These are phyloP conservation scores for Cutaneotrichosporon spelunceum DNA, from an alignment of 1,284 basidiomycete species.

Conservation along the genomic window DNA sequence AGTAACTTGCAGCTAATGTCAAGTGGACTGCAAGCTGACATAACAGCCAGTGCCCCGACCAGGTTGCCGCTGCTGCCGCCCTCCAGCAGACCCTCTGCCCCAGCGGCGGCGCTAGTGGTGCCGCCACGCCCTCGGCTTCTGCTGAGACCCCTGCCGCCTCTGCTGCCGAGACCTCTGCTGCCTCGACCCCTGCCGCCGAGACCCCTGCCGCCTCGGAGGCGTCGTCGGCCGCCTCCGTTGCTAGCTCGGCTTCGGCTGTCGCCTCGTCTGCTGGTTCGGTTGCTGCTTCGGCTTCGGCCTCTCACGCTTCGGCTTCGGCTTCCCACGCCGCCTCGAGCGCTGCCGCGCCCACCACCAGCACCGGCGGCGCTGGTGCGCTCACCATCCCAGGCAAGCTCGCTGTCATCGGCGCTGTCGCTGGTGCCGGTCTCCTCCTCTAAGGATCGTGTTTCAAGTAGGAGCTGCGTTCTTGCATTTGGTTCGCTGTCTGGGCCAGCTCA, in stretches of 20 bases:
- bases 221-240: not conserved
- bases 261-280: not conserved
- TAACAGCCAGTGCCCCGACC: constrained; percentile 10
- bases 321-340: not conserved
- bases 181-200: constrained; percentile 4
- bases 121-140: not conserved
- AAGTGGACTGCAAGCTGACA: not conserved
- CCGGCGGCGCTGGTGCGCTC: constrained; percentile 1
- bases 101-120: not conserved
- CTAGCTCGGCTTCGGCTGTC: constrained; percentile 1
- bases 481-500: not conserved
- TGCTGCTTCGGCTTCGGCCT: not conserved
- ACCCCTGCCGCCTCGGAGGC: not conserved
- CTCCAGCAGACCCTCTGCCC: constrained; percentile 7
- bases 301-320: not conserved
- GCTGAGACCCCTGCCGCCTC: not conserved
- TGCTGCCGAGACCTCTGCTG: not conserved
- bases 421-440: constrained; percentile 13
- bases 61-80: not conserved
- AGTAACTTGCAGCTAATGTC: not conserved
- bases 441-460: not conserved
- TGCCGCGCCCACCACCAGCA: not conserved
- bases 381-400: constrained; percentile 9
- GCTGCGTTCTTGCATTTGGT: not conserved
- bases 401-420: constrained; percentile 10